Percentiles rank a stretch among this genome's conserved stretches.
Evolutionary conservation across 495 filamentous ascomycete genomes (phyloP).

Genomic region (Lasiosphaeria miniovina): DNA sequence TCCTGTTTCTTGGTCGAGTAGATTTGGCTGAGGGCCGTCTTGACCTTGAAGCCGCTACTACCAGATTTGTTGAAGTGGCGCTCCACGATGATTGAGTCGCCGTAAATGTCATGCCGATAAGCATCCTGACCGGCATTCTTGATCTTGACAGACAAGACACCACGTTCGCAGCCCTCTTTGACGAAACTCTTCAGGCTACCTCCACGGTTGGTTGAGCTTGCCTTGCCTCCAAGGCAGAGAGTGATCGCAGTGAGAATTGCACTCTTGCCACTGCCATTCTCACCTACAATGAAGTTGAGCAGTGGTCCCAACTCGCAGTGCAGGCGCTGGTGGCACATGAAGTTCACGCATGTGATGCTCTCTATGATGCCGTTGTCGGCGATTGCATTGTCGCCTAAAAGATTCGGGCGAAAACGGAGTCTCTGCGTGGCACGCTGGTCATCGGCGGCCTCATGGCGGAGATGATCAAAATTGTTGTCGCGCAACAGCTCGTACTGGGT

Average conservation of each 20-base stretch:
- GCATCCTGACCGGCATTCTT: slow-evolving; percentile 86
- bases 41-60: slow-evolving; percentile 81
- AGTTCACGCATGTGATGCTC: slow-evolving; percentile 80
- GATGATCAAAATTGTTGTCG: slow-evolving; percentile 51
- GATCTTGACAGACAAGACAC: slow-evolving; percentile 64
- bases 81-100: slow-evolving; percentile 83
- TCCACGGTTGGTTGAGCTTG: slow-evolving; percentile 93
- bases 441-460: slow-evolving; percentile 53
- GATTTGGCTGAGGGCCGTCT: slow-evolving; percentile 63
- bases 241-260: slow-evolving; percentile 94
- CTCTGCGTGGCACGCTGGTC: slow-evolving; percentile 71
- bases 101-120: slow-evolving; percentile 79
- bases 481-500: slow-evolving; percentile 52
- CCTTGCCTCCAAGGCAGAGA: slow-evolving; percentile 89
- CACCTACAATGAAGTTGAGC: slow-evolving; percentile 96
- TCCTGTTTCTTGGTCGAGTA: slow-evolving; percentile 82
- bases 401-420: slow-evolving; percentile 53
- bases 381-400: slow-evolving; percentile 62
- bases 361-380: slow-evolving; percentile 84
- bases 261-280: slow-evolving; percentile 99
- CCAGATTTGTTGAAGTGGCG: slow-evolving; percentile 80
- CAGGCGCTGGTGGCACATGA: slow-evolving; percentile 89
- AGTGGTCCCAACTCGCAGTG: slow-evolving; percentile 80
- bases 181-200: slow-evolving; percentile 87
- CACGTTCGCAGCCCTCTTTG: slow-evolving; percentile 75